Base-by-base conservation (phyloP, 441 rosid genomes). In the Raphanus hybrid region DNA sequence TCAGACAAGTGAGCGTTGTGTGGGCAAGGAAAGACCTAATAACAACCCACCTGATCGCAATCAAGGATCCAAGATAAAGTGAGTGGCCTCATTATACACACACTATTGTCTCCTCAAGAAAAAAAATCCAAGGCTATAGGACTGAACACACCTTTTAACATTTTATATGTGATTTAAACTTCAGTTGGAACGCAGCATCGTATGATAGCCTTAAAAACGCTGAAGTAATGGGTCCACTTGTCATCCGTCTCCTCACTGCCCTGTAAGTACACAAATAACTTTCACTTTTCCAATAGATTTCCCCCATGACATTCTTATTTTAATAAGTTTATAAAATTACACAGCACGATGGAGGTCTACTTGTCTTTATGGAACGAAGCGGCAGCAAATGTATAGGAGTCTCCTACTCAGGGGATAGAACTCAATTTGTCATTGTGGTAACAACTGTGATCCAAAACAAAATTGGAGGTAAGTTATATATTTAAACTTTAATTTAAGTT, bases 131-230 rank as follows among this genome's bases (percentile, higher is more conserved):
- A 55, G 29, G 50, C 20, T 66, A 78, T 8, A 57, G 43, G 65
- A 10, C 4, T 45, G 55, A 43, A 4, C 52, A 34, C 18, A 15
- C 55, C 15, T 48, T 43, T 14, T 64, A 69, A 16, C 50, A 7
- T 5, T 32, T 14, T 23, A 32, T 23, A 23, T 60, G 23, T 62
- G 61, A 15, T 3, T 27, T 23, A 10, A n/a, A 60, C 82, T 85
- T 90, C 89, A 91, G 93, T 82, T 87, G 87, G 91, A 86, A 87
- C 9, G 85, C 78, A 3, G 61, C 71, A 32, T 68, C 91, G 4
- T 86, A 87, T 45, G 93, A 87, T 63, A 41, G 48, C 48, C 41
- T 37, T 39, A 8, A 39, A 10, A 39, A 39, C 11, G 43, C 43
- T 63, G 52, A 45, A 45, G 52, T 45, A 12, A 11, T 41, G 52